Evolutionary conservation across 768 basidiomycete genomes (phyloP).

Genomic region (Agrocybe pediades): DNA sequence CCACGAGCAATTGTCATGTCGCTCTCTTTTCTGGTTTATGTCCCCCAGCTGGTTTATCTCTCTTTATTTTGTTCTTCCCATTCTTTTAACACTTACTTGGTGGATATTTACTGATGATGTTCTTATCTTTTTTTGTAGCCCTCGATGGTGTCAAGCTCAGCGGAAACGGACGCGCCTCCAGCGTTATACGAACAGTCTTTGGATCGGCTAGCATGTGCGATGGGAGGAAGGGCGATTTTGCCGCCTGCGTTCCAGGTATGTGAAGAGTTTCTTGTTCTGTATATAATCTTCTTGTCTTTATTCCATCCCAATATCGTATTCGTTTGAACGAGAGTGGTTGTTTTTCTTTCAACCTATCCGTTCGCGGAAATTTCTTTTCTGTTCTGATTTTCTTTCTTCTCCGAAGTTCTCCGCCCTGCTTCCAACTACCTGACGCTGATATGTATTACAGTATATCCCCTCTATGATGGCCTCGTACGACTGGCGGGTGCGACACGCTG

Average conservation of each 20-base stretch:
- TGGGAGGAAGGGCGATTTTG: constrained; percentile 75
- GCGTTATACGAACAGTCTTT: constrained; percentile 82
- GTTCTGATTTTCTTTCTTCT: too few species aligned
- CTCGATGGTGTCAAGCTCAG: constrained; percentile 58
- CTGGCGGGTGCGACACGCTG: constrained; percentile 86
- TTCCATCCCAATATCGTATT: too few species aligned
- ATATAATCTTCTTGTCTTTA: background rate
- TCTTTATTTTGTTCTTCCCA: too few species aligned
- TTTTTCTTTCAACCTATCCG: background rate
- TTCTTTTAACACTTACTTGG: too few species aligned
- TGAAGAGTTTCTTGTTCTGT: background rate
- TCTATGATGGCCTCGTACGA: constrained; percentile 81
- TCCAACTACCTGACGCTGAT: background rate
- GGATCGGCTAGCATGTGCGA: constrained; percentile 78
- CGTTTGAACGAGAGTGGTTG: too few species aligned
- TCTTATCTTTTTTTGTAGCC: constrained; percentile 42
- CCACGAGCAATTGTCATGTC: too few species aligned
- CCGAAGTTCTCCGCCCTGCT: background rate
- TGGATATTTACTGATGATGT: too few species aligned
- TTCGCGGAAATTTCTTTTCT: too few species aligned
- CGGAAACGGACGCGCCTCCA: constrained; percentile 63
- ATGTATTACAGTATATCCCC: constrained; percentile 56
- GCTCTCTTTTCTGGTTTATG: too few species aligned
- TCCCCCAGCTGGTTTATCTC: too few species aligned
- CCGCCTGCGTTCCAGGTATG: constrained; percentile 72